Evolutionary conservation across 2,329 filamentous ascomycete species (phyloP).

Genomic region (Xylaria multiplex): DNA sequence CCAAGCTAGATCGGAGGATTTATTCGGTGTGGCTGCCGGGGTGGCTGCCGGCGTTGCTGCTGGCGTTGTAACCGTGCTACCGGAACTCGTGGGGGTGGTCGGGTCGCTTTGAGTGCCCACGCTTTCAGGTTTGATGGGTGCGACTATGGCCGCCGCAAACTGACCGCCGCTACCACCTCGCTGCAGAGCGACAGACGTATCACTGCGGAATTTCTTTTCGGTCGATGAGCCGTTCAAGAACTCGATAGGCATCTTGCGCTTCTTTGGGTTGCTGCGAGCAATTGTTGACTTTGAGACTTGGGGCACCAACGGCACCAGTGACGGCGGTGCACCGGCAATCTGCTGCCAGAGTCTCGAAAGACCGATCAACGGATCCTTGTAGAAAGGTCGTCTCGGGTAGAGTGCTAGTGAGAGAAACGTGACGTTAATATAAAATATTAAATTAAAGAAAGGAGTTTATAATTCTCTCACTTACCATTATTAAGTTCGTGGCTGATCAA

Average conservation of each 20-base stretch:
- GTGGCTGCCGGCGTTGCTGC: no score
- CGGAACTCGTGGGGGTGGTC: no score
- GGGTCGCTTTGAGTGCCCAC: no score
- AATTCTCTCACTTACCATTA: constrained; percentile 39
- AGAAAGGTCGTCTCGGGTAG: constrained; percentile 35
- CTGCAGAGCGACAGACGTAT: constrained; percentile 9
- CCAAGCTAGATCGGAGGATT: no score
- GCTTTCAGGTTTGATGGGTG: not conserved
- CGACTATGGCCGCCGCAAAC: constrained; percentile 28
- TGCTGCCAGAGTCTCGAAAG: constrained; percentile 27
- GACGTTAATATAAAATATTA: constrained; percentile 32
- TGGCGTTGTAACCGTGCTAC: no score
- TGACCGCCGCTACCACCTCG: constrained; percentile 36
- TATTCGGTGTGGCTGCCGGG: no score
- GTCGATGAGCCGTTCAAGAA: constrained; percentile 35
- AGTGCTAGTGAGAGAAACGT: constrained; percentile 32
- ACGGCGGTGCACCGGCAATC: constrained; percentile 7
- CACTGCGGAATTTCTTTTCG: constrained; percentile 35
- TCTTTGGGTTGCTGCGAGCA: constrained; percentile 44
- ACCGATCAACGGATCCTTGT: constrained; percentile 25
- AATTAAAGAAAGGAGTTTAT: not conserved
- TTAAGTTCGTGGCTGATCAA: constrained; percentile 43
- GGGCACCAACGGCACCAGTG: constrained; percentile 43
- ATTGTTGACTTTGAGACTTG: constrained; percentile 35
- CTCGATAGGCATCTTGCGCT: constrained; percentile 47